phyloP scores from a whole-genome alignment of 257 asterid species.

The Lavandula angustifolia region DNA sequence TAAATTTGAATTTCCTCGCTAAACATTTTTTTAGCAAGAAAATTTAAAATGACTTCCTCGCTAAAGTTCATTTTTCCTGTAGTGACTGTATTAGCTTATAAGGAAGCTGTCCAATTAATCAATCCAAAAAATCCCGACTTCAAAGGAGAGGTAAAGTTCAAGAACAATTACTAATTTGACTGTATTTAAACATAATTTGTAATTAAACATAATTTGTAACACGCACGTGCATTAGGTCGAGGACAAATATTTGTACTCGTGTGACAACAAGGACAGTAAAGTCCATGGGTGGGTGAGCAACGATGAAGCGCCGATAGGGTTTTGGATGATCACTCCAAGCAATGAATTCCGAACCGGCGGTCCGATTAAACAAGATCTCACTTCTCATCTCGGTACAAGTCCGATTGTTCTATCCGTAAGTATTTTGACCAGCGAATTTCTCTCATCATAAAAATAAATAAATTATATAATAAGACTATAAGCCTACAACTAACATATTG shows the following conservation, averaged over 20 bases:
- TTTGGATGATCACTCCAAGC: constrained; percentile 80
- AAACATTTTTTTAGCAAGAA: too few relatives aligned
- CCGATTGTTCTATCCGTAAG: constrained; percentile 59
- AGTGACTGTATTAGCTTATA: constrained; percentile 41
- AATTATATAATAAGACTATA: too few relatives aligned
- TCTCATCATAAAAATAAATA: too few relatives aligned
- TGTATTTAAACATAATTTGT: neutral
- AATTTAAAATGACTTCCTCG: too few relatives aligned
- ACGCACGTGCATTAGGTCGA: constrained; percentile 50
- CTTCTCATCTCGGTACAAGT: constrained; percentile 68
- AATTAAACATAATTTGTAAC: too few relatives aligned
- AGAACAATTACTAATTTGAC: neutral
- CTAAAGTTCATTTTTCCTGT: too few relatives aligned
- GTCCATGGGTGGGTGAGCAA: constrained; percentile 70
- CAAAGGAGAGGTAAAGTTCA: constrained; percentile 53
- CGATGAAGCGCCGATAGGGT: constrained; percentile 38
- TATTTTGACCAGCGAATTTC: neutral
- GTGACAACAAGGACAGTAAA: constrained; percentile 51
- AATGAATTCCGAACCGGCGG: constrained; percentile 70
- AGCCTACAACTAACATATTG: neutral
- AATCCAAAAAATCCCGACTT: constrained; percentile 42
- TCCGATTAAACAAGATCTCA: constrained; percentile 70
- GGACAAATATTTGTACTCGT: constrained; percentile 63
- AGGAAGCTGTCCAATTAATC: constrained; percentile 59
- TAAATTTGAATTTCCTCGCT: too few relatives aligned